These are phyloP conservation scores for Lunularia cruciata DNA, from an alignment of 225 moss, liverwort and hornwort species.

Conservation along the genomic window DNA sequence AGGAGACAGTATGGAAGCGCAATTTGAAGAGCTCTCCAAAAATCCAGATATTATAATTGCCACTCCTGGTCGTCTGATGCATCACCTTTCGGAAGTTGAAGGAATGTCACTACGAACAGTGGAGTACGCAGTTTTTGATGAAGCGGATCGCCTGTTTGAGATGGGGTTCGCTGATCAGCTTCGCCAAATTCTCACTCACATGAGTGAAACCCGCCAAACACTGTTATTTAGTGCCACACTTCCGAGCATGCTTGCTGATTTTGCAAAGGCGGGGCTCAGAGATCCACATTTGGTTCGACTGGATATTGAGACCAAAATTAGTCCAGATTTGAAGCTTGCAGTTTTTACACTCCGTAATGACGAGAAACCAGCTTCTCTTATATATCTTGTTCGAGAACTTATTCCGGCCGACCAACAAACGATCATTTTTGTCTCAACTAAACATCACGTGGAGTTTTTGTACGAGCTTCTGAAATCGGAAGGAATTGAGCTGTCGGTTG, in stretches of 20 bases:
- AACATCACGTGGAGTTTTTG: constrained; percentile 89
- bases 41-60: constrained; percentile 91
- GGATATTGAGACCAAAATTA: constrained; percentile 80
- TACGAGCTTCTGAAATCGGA: constrained; percentile 67
- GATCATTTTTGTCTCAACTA: constrained; percentile 88
- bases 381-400: constrained; percentile 72
- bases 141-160: constrained; percentile 90
- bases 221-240: constrained; percentile 90
- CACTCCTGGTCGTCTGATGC: constrained; percentile 93
- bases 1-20: constrained; percentile 98
- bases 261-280: constrained; percentile 82
- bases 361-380: constrained; percentile 84
- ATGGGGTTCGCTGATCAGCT: constrained; percentile 97
- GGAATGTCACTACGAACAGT: constrained; percentile 82
- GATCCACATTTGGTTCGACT: constrained; percentile 85
- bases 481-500: constrained; percentile 64
- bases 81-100: constrained; percentile 93
- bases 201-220: constrained; percentile 77
- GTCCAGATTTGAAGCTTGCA: constrained; percentile 69
- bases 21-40: constrained; percentile 84
- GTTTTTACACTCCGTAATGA: constrained; percentile 85
- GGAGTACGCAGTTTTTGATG: constrained; percentile 88
- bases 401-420: constrained; percentile 85
- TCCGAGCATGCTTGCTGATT: constrained; percentile 83
- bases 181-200: constrained; percentile 74